Evolutionary conservation across 768 basidiomycete species (phyloP), one percentile per base, ranked within the genome.

Genomic region (Cytidiella melzeri): DNA sequence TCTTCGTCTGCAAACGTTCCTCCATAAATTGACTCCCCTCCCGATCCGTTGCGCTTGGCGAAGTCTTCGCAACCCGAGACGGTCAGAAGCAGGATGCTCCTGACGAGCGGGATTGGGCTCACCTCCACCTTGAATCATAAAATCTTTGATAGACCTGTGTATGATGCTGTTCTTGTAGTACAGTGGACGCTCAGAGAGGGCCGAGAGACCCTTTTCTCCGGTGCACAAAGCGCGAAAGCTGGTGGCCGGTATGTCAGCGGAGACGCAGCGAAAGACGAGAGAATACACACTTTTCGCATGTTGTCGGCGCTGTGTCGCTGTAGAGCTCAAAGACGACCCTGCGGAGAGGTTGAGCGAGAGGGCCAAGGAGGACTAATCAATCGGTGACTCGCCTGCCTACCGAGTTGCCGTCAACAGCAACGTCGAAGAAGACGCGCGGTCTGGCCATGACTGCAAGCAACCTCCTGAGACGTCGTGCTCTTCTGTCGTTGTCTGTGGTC

Each of bases 141-240:
- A 90, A 58, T 77, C 72, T 38, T 77, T 68, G 54, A 94, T 92
- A 27, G 85, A 83, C 23, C 92, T 74, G 60, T 93, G 92, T 11
- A 91, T 73, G 37, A 81, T 80, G 55, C 75, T 78, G 58, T 81
- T 80, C 67, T 89, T 92, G 76, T 91, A 93, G 68, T 84, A 87
- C 4, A 94, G 72, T 5, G 88, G 84, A 9, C 80, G 65, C n/a
- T 83, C 76, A 1, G 79, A 74, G 19, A 72, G 62, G 1, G 73
- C 64, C 0, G 87, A 89, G 5, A 84, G 57, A 4, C 92, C 92
- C 59, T 80, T 82, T 64, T 92, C 87, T 7, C 92, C 92, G 1
- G 91, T 94, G 63, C 87, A 91, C 45, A 95, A 69, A 3, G 83
- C 80, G 39, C 92, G 80, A 64, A 94, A 94, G 67, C 91, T 94